Conservation (phyloP, 164 flowering plant species). For the Cinnamomum micranthum region DNA sequence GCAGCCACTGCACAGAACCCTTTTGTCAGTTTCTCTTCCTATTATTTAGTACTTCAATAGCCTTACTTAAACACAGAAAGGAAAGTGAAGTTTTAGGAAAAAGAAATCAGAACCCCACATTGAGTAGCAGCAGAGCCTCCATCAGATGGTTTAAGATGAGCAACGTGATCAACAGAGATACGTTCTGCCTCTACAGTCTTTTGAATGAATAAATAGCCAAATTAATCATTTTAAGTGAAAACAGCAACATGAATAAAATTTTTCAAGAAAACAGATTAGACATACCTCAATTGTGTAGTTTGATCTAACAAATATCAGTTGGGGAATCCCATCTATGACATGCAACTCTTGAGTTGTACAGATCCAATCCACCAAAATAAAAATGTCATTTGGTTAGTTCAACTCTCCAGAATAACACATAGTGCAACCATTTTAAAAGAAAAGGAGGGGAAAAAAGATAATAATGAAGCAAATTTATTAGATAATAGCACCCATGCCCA, state of each 20-base stretch:
- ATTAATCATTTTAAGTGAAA: background rate
- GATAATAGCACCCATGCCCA: background rate
- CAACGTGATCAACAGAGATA: slow-evolving; percentile 97
- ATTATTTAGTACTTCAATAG: background rate
- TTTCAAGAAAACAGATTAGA: background rate
- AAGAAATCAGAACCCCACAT: slow-evolving; percentile 36
- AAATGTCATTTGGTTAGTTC: slow-evolving; percentile 5
- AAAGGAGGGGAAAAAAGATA: background rate
- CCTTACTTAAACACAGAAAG: background rate
- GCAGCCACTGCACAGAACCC: slow-evolving; percentile 79
- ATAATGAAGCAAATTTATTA: background rate
- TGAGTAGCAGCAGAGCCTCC: slow-evolving; percentile 99
- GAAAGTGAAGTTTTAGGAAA: background rate
- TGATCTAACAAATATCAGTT: slow-evolving; percentile 85
- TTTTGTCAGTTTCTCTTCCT: slow-evolving; percentile 2
- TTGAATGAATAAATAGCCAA: slow-evolving; percentile 10
- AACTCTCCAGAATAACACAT: background rate
- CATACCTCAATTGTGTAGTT: slow-evolving; percentile 93
- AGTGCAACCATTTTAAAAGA: background rate
- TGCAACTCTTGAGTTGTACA: slow-evolving; percentile 65
- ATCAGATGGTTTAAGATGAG: slow-evolving; percentile 98
- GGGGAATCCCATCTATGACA: slow-evolving; percentile 92
- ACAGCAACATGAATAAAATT: background rate
- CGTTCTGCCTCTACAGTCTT: slow-evolving; percentile 98
- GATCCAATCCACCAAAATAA: slow-evolving; percentile 15